These are phyloP conservation scores for Anthracocystis panici-leucophaei DNA, from an alignment of 1,284 basidiomycete genomes.

Conservation along the genomic window DNA sequence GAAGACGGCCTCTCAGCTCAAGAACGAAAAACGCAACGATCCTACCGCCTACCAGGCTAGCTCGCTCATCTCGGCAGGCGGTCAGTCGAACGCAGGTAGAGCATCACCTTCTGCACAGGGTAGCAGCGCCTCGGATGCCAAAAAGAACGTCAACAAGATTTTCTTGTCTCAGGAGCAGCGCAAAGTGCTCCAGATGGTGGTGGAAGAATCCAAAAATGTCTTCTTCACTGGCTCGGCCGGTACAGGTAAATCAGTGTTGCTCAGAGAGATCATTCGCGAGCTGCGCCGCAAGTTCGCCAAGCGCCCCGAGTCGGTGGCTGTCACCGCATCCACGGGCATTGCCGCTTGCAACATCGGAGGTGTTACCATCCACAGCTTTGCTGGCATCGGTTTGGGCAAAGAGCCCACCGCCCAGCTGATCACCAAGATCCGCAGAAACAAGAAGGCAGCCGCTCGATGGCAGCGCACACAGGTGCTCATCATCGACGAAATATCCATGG, in stretches of 20 bases:
- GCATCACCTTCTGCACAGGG: constrained; percentile 12
- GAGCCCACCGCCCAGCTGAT: constrained; percentile 77
- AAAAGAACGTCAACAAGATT: constrained; percentile 51
- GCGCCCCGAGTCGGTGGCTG: constrained; percentile 77
- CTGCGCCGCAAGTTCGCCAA: constrained; percentile 73
- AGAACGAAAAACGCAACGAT: constrained; percentile 30
- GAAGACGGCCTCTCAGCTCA: constrained; percentile 46
- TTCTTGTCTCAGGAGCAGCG: constrained; percentile 64
- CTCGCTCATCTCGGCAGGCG: constrained; percentile 23
- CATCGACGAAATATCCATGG: constrained; percentile 96
- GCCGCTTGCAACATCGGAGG: constrained; percentile 94
- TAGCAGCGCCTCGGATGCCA: not conserved
- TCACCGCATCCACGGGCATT: constrained; percentile 91
- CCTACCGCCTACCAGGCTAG: constrained; percentile 31
- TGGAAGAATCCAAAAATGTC: constrained; percentile 75
- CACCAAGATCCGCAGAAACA: constrained; percentile 79
- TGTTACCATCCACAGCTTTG: constrained; percentile 91
- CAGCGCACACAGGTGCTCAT: constrained; percentile 82
- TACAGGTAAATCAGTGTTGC: constrained; percentile 92
- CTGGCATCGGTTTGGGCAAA: constrained; percentile 84
- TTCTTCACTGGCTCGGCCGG: constrained; percentile 97
- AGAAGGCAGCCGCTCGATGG: constrained; percentile 79
- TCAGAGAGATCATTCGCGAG: constrained; percentile 85
- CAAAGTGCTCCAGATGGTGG: constrained; percentile 61
- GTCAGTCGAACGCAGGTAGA: constrained; percentile 6